These are phyloP conservation scores for Patellaria atrata DNA, from an alignment of 495 filamentous ascomycete species.

Conservation along the genomic window DNA sequence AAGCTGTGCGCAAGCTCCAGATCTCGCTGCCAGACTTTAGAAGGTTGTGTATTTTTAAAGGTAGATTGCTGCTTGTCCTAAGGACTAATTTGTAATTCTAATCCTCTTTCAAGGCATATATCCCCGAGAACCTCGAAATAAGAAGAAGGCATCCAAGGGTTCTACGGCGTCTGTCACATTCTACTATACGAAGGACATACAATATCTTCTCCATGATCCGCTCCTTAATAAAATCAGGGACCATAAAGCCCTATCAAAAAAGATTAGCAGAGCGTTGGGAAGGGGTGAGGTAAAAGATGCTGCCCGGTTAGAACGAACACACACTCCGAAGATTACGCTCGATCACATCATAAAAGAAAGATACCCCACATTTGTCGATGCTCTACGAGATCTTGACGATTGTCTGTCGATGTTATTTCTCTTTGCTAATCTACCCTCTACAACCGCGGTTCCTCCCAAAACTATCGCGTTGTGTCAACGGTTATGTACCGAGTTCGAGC, in stretches of 20 bases:
- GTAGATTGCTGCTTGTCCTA: conserved; percentile 21
- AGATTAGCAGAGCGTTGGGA: conserved; percentile 81
- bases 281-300: conserved; percentile 84
- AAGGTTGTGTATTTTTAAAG: conserved; percentile 97
- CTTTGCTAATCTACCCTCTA: conserved; percentile 90
- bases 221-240: conserved; percentile 92
- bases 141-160: conserved; percentile 90
- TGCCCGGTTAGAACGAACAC: conserved; percentile 65
- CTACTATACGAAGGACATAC: conserved; percentile 98
- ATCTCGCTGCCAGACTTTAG: conserved; percentile 94
- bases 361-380: conserved; percentile 94
- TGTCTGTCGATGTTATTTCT: conserved; percentile 93
- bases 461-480: conserved; percentile 86
- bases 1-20: conserved; percentile 93
- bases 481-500: conserved; percentile 85
- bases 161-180: conserved; percentile 84
- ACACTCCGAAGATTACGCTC: conserved; percentile 70
- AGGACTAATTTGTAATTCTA: not conserved
- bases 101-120: conserved; percentile 54
- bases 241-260: conserved; percentile 90
- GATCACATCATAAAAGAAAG: conserved; percentile 96
- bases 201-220: conserved; percentile 93
- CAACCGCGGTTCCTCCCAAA: conserved; percentile 72
- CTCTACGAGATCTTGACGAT: conserved; percentile 88
- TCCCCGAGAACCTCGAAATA: conserved; percentile 86